Base-by-base conservation (phyloP, 192 early-diverging fungal genomes). In the Backusella morwellensis region DNA sequence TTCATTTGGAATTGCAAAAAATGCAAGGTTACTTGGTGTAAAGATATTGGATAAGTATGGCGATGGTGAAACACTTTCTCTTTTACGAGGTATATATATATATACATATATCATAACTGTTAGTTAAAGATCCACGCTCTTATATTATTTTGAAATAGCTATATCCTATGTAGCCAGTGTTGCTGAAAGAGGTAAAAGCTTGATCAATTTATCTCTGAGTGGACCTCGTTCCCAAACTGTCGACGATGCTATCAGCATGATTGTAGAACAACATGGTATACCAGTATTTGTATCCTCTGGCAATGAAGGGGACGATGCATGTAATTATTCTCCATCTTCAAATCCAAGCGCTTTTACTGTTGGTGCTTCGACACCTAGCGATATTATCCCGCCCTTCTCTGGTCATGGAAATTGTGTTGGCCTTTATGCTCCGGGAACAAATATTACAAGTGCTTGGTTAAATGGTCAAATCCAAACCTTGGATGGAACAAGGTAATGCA, bases 1-100 rank as follows among this genome's bases (percentile, higher is more conserved):
- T 23, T 85, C 74, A 23, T 92, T 84, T 75, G 92, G 92, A 52
- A 88, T 93, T 40, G 92, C 92, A 44, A 93, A 90, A 79, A 83
- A 85, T 35, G 92, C 81, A 17, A 81, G 41, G 15, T 23, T 93
- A 29, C 82, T 90, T 59, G 85, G 78, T 68, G 85, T 93, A 42
- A 88, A 92, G 75, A 89, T 91, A n/a, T 75, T 93, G 21, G 85
- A 87, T 75, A 81, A 72, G 8, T 1, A 70, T 38, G 92, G 92
- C n/a, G 70, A 73, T 29, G 92, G 91, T 12, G 63, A 83, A 11
- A 84, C 70, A 44, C 76, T 83, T 50, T 79, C 77, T 68, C 69
- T 93, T 3, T 86, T 93, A 52, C 73, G 78, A n/a, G 92, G 85
- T 38, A 79, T 0, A 17, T 26, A 29, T 32, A 32, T 29, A 29